A percentile compares a stretch with the other conserved stretches of the same genome.
Evolutionary conservation across 441 rosid genomes (phyloP).

Genomic region (Arabidopsis lyrata): DNA sequence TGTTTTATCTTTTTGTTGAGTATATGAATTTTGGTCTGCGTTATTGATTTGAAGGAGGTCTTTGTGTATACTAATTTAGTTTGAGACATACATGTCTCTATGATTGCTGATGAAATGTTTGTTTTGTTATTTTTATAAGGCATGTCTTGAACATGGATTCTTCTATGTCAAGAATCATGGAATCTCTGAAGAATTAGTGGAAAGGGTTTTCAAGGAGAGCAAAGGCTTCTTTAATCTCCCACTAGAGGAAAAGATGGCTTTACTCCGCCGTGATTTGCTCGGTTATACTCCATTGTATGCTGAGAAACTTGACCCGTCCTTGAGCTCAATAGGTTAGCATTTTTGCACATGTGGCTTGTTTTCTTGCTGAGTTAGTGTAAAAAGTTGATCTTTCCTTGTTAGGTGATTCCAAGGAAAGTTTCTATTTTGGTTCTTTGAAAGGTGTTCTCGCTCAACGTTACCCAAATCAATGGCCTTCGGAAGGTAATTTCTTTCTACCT

Average conservation of each 20-base stretch:
- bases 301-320: slow-evolving; percentile 66
- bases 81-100: slow-evolving; percentile 6
- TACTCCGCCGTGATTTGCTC: slow-evolving; percentile 56
- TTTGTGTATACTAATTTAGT: not conserved
- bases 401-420: slow-evolving; percentile 89
- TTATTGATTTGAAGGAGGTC: not conserved
- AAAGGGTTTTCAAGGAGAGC: slow-evolving; percentile 55
- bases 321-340: slow-evolving; percentile 56
- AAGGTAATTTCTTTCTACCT: slow-evolving; percentile 51
- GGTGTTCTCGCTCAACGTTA: slow-evolving; percentile 42
- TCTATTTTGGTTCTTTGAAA: slow-evolving; percentile 63
- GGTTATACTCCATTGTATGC: slow-evolving; percentile 72
- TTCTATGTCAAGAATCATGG: slow-evolving; percentile 87
- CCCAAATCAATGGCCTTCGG: slow-evolving; percentile 78
- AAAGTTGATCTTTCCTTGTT: not conserved
- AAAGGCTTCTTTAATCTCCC: slow-evolving; percentile 68
- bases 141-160: slow-evolving; percentile 82
- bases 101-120: not conserved
- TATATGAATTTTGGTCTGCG: not conserved
- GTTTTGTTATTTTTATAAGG: slow-evolving; percentile 50
- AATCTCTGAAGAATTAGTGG: slow-evolving; percentile 54
- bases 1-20: not conserved
- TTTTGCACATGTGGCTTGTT: not conserved
- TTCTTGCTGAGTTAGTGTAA: not conserved
- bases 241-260: slow-evolving; percentile 58